Conservation (phyloP, 2,329 filamentous ascomycete species). For the Drechslerella coelobrocha region DNA sequence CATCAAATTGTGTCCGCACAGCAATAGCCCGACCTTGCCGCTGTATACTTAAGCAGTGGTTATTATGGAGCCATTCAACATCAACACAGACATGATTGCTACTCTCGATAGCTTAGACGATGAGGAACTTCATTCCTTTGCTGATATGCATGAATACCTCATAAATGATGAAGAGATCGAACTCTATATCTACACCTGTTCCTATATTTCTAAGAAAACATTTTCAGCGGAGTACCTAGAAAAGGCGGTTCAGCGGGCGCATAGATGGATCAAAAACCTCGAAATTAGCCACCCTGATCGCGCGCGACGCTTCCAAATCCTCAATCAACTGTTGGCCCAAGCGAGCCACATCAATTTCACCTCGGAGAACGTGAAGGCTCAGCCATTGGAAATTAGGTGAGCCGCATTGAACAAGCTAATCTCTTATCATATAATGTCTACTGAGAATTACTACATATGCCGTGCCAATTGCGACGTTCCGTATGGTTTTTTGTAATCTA, state of each 20-base stretch:
- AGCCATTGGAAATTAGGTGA: slow-evolving; percentile 8
- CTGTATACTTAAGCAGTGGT: too few species aligned
- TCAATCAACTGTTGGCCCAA: slow-evolving; percentile 15
- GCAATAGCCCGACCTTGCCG: too few species aligned
- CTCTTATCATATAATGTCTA: slow-evolving; percentile 2
- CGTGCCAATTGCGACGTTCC: neutral
- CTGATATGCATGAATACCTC: neutral
- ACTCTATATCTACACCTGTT: slow-evolving; percentile 19
- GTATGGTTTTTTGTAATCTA: neutral
- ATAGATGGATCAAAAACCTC: slow-evolving; percentile 13
- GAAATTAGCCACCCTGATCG: slow-evolving; percentile 1
- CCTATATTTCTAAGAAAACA: slow-evolving; percentile 8
- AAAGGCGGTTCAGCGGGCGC: slow-evolving; percentile 10
- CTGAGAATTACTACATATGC: neutral
- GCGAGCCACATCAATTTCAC: slow-evolving; percentile 6
- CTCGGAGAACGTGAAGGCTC: neutral
- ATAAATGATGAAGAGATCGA: slow-evolving; percentile 31
- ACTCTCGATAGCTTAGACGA: slow-evolving; percentile 5
- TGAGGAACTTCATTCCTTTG: slow-evolving; percentile 17
- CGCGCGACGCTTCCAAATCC: slow-evolving; percentile 19
- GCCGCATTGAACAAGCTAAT: neutral
- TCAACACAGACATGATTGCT: slow-evolving; percentile 11
- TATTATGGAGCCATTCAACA: slow-evolving; percentile 27
- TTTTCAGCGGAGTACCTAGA: slow-evolving; percentile 15
- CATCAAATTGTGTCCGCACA: too few species aligned